Conservation (phyloP, 768 basidiomycete genomes). For the Suillus decipiens region DNA sequence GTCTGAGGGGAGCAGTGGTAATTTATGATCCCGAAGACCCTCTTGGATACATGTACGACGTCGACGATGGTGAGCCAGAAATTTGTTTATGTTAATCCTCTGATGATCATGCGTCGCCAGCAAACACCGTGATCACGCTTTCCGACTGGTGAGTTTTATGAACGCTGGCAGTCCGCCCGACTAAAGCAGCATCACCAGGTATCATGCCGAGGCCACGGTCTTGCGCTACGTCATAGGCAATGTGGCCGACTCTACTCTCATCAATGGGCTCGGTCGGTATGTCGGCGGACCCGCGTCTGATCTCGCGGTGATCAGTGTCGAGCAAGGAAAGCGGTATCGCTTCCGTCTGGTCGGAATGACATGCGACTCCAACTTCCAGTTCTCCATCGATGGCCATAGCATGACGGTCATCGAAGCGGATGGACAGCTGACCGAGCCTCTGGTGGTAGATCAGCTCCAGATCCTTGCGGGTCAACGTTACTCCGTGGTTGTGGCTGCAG, state of each 20-base stretch:
- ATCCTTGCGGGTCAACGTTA: conserved; percentile 39
- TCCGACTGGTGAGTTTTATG: conserved; percentile 34
- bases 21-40: conserved; percentile 48
- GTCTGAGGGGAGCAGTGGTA: conserved; percentile 32
- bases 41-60: conserved; percentile 39
- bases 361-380: conserved; percentile 44
- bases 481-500: conserved; percentile 33
- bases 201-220: conserved; percentile 23
- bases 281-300: conserved; percentile 33
- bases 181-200: conserved; percentile 15
- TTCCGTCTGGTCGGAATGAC: conserved; percentile 39
- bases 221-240: conserved; percentile 17
- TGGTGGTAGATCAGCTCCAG: conserved; percentile 41
- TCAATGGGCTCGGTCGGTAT: conserved; percentile 43
- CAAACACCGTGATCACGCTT: conserved; percentile 47
- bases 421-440: conserved; percentile 39
- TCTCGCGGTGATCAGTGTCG: conserved; percentile 38
- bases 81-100: neutral
- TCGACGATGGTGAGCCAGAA: conserved; percentile 39
- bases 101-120: conserved; percentile 13
- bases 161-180: neutral
- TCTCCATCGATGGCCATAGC: conserved; percentile 47
- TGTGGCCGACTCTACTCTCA: conserved; percentile 32
- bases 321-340: conserved; percentile 37
- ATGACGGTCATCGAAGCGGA: conserved; percentile 52